Conservation (phyloP, 495 filamentous ascomycete species). For the Penicillium fimorum region DNA sequence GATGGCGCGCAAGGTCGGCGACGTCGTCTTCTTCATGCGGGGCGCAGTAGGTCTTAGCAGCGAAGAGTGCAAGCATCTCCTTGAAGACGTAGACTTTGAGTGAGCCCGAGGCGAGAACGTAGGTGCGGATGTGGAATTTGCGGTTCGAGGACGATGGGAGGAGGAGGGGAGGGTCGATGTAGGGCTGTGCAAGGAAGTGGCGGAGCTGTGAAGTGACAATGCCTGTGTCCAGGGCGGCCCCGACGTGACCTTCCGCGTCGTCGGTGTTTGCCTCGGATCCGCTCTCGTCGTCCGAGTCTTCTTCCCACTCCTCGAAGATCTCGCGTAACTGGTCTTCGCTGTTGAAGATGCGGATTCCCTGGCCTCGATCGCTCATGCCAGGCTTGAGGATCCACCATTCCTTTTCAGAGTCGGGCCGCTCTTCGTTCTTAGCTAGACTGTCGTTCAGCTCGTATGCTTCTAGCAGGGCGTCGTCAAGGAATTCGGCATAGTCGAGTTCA, state of each 20-base stretch:
- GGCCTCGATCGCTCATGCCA: conserved; percentile 92
- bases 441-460: conserved; percentile 86
- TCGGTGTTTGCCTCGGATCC: conserved; percentile 37
- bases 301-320: conserved; percentile 88
- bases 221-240: conserved; percentile 36
- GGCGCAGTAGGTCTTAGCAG: conserved; percentile 61
- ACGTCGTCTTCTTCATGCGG: conserved; percentile 48
- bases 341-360: conserved; percentile 86
- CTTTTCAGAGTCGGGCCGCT: conserved; percentile 45
- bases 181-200: conserved; percentile 95
- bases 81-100: conserved; percentile 83
- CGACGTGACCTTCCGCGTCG: conserved; percentile 29
- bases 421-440: conserved; percentile 65
- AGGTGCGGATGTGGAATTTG: conserved; percentile 95
- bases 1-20: conserved; percentile 63
- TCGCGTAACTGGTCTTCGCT: conserved; percentile 72
- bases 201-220: conserved; percentile 88
- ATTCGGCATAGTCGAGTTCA: conserved; percentile 95
- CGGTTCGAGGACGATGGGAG: conserved; percentile 59
- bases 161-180: conserved; percentile 86
- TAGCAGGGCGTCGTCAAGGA: conserved; percentile 85
- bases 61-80: conserved; percentile 91
- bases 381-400: conserved; percentile 99
- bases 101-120: conserved; percentile 76
- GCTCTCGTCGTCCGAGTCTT: conserved; percentile 49